Base-by-base conservation (phyloP, 352 stramenopile species). In the Salisapilia sapeloensis region DNA sequence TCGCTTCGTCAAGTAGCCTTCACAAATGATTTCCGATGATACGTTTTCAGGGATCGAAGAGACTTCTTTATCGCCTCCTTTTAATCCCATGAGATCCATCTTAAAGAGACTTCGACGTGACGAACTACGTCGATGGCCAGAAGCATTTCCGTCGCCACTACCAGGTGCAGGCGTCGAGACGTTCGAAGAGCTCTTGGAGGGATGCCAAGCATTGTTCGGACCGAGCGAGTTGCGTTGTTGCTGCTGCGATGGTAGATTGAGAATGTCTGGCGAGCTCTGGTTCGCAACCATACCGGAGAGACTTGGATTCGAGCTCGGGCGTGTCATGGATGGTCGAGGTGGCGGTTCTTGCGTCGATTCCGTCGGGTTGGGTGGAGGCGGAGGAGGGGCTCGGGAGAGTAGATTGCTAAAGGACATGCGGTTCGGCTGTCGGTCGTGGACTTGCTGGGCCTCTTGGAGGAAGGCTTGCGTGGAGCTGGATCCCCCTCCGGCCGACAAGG, bases 1-100 rank as follows among this genome's bases (percentile, higher is more conserved):
- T 33, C 74, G 60, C 51, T 92, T 92, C 10, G 74, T 90, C 12
- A 92, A 38, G 29, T 83, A 92, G 18, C 77, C 77, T 35, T 87
- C 72, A 33, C 58, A 87, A 30, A 59, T 60, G 33, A 87, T 81
- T 16, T 82, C 65, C 14, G 44, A 29, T 19, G 46, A 40, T 4
- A 35, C 29, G 8, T 44, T 44, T 6, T 87, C 67, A 0, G 62
- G 65, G 14, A 83, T 72, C 19, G 51, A 56, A 33, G 67, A 52
- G 15, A 50, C 35, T n/a, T n/a, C n/a, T n/a, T n/a, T n/a, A n/a
- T n/a, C 20, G 71, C 49, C 46, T 87, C 76, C 38, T 80, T n/a
- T n/a, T n/a, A n/a, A n/a, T n/a, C n/a, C n/a, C n/a, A n/a, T n/a
- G n/a, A n/a, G n/a, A n/a, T n/a, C n/a, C n/a, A n/a, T n/a, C n/a